These are phyloP conservation scores for Globisporangium orthogonon DNA, from an alignment of 352 stramenopile genomes.

Conservation along the genomic window DNA sequence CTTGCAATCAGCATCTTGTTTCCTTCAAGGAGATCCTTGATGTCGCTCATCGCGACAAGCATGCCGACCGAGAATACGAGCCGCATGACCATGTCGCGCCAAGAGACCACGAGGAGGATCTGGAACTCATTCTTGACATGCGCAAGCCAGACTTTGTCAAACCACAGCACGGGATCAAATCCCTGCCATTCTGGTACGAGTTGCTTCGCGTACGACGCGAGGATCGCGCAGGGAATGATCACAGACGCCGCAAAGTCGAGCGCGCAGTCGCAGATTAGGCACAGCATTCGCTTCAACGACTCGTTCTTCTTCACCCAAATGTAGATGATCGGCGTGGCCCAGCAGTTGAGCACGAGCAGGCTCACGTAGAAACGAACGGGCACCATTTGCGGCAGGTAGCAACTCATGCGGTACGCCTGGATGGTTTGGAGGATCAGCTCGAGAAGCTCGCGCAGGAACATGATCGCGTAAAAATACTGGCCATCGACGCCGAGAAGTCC, in stretches of 20 bases:
- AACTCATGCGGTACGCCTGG: conserved; percentile 19
- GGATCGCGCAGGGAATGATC: conserved; percentile 8
- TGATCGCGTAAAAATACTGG: not conserved
- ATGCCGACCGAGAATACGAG: conserved; percentile 33
- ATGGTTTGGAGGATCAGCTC: conserved; percentile 11
- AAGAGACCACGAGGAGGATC: conserved; percentile 25
- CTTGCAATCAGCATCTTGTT: not conserved
- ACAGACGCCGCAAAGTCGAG: conserved; percentile 15
- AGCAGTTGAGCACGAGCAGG: conserved; percentile 18
- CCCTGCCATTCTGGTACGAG: conserved; percentile 2
- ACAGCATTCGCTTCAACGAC: conserved; percentile 5
- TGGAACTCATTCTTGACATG: conserved; percentile 19
- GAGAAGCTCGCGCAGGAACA: not conserved
- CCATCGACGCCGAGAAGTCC: not conserved
- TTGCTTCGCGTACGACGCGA: conserved; percentile 2
- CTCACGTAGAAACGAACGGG: conserved; percentile 10
- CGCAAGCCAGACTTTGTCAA: conserved; percentile 21
- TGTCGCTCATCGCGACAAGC: conserved; percentile 20
- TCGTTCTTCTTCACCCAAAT: not conserved
- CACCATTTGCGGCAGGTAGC: not conserved
- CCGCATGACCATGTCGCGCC: conserved; percentile 20
- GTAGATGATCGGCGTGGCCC: conserved; percentile 11
- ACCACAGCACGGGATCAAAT: conserved; percentile 14
- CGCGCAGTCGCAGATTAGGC: conserved; percentile 9
- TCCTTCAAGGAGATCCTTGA: conserved; percentile 20